phyloP scores from a whole-genome alignment of 1,284 basidiomycete genomes.

The Heterobasidion occidentale region DNA sequence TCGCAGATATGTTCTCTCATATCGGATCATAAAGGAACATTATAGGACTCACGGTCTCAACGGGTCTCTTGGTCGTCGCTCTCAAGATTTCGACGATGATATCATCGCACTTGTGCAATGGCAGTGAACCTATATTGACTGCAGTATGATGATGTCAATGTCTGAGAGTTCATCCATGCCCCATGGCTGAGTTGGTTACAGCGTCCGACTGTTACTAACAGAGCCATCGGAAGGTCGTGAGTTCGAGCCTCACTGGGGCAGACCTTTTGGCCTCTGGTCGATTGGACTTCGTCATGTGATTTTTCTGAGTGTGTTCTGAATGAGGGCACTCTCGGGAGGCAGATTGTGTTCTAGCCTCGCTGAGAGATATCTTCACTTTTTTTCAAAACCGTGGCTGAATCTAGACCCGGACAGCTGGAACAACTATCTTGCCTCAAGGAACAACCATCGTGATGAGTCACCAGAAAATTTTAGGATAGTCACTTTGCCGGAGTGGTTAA shows the following conservation, averaged over 20 bases:
- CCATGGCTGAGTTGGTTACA: constrained; percentile 79
- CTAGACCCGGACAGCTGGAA: too few relatives aligned
- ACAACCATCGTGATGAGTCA: too few relatives aligned
- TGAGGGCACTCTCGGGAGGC: background rate
- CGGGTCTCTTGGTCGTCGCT: too few relatives aligned
- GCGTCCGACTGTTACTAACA: constrained; percentile 67
- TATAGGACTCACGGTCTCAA: too few relatives aligned
- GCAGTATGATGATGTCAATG: background rate
- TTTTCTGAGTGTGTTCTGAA: background rate
- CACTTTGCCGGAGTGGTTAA: constrained; percentile 91
- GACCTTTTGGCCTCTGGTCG: constrained; percentile 13
- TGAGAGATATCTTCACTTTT: too few relatives aligned
- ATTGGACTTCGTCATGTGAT: background rate
- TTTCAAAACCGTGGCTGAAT: too few relatives aligned
- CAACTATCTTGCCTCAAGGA: too few relatives aligned
- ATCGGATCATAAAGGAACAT: too few relatives aligned
- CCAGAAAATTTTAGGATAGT: constrained; percentile 21
- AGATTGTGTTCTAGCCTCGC: background rate
- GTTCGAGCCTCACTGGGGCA: constrained; percentile 71
- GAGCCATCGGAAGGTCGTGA: constrained; percentile 42
- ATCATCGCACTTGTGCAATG: too few relatives aligned
- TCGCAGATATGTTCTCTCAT: too few relatives aligned
- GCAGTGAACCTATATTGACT: too few relatives aligned
- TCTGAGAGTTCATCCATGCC: constrained; percentile 29
- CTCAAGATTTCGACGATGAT: too few relatives aligned